Percentiles rank a stretch among this genome's conserved stretches.
Evolutionary conservation across 2,329 filamentous ascomycete species (phyloP).

Genomic region (Aspergillus sp.): DNA sequence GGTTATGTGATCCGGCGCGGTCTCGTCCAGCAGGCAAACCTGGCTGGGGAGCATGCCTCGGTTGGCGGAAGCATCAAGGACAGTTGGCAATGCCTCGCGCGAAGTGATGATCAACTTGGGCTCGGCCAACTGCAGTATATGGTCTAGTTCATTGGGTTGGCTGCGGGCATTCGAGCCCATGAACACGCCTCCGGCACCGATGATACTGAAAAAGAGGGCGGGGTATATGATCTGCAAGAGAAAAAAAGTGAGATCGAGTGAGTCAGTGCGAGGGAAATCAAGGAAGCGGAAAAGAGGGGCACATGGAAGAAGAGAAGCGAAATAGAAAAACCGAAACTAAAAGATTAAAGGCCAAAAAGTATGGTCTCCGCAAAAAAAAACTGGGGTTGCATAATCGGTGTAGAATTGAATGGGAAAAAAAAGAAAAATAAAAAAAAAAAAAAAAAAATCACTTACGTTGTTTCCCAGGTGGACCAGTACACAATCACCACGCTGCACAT

Average conservation of each 20-base stretch:
- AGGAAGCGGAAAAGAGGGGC: constrained; percentile 4
- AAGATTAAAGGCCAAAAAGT: constrained; percentile 6
- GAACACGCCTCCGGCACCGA: constrained; percentile 50
- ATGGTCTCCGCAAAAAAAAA: neutral
- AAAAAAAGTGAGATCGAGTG: neutral
- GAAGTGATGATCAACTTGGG: constrained; percentile 49
- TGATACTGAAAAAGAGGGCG: constrained; percentile 38
- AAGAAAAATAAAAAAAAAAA: neutral
- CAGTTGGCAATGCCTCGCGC: constrained; percentile 36
- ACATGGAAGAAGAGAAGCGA: neutral
- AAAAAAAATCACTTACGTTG: constrained; percentile 30
- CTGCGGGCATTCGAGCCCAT: constrained; percentile 54
- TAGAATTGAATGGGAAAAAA: neutral
- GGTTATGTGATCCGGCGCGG: constrained; percentile 27
- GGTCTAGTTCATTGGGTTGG: constrained; percentile 47
- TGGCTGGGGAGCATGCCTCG: constrained; percentile 31
- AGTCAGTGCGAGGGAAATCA: constrained; percentile 14
- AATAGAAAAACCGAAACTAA: neutral
- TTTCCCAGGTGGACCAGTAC: constrained; percentile 45
- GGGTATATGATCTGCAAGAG: constrained; percentile 38
- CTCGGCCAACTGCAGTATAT: constrained; percentile 46
- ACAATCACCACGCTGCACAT: constrained; percentile 42
- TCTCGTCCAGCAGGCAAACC: constrained; percentile 39
- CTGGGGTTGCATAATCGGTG: neutral
- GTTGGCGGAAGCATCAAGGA: constrained; percentile 33